Percentiles rank a stretch among this genome's conserved stretches.
Evolutionary conservation across 1,139 yeast species (phyloP).

Genomic region (Sugiyamaella pinicola): DNA sequence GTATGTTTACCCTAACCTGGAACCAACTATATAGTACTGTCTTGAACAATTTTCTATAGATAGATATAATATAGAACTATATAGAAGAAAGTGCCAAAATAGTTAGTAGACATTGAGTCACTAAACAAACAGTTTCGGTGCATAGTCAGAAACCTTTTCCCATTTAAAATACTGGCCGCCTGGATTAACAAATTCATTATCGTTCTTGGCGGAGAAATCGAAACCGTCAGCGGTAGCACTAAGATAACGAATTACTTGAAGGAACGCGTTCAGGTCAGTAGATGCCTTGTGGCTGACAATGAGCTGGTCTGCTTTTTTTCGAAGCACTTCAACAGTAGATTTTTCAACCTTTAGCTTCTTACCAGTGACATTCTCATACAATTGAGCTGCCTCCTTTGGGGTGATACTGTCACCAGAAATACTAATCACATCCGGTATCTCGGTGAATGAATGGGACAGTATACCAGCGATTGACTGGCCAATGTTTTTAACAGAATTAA

Average conservation of each 20-base stretch:
- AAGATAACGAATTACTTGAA: neutral
- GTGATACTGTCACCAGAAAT: constrained; percentile 49
- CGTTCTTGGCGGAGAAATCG: neutral
- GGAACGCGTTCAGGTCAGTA: neutral
- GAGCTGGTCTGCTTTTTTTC: neutral
- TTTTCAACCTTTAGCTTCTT: constrained; percentile 44
- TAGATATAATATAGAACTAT: too few species aligned
- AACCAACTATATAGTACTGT: neutral
- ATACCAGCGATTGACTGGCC: constrained; percentile 52
- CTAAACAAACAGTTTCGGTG: neutral
- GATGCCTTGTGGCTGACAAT: neutral
- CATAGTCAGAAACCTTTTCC: neutral
- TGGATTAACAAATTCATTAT: constrained; percentile 1
- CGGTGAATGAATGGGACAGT: constrained; percentile 43
- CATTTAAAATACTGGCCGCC: neutral
- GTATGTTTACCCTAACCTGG: neutral
- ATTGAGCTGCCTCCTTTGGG: constrained; percentile 46
- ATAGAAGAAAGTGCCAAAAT: too few species aligned
- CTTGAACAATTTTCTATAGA: too few species aligned
- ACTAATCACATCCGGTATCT: constrained; percentile 52
- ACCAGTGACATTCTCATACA: constrained; percentile 48
- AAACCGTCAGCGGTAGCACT: neutral
- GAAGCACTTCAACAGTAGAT: constrained; percentile 39
- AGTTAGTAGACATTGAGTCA: neutral
- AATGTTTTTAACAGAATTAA: constrained; percentile 50